Percentiles rank a stretch among this genome's conserved stretches.
Evolutionary conservation across 352 stramenopile genomes (phyloP).

Genomic region (Elongisporangium anandrum): DNA sequence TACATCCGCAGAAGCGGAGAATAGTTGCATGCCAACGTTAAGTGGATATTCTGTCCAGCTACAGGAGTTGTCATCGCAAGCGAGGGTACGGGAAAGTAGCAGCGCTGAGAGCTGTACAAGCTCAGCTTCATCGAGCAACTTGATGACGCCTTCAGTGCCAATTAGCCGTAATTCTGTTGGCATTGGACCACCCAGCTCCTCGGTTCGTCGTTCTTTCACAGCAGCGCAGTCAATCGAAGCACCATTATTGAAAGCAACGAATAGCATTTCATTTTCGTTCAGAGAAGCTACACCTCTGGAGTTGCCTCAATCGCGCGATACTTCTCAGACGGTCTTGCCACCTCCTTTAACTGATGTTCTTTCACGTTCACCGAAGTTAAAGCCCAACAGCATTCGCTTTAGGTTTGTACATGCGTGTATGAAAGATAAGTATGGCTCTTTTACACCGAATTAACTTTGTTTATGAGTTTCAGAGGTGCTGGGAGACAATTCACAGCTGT

Average conservation of each 20-base stretch:
- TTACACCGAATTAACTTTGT: background rate
- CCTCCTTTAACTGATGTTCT: constrained; percentile 33
- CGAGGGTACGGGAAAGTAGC: background rate
- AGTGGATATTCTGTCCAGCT: background rate
- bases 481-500: constrained; percentile 56
- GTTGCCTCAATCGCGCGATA: constrained; percentile 3
- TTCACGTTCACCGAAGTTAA: constrained; percentile 42
- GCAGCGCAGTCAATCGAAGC: constrained; percentile 11
- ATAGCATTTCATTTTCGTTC: constrained; percentile 19
- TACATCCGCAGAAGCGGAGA: background rate
- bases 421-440: too few species aligned
- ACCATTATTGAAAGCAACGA: constrained; percentile 15
- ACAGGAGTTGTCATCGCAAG: background rate
- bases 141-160: constrained; percentile 17
- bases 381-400: constrained; percentile 35
- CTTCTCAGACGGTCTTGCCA: constrained; percentile 25
- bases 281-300: constrained; percentile 6
- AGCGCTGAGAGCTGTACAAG: background rate
- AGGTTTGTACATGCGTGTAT: constrained; percentile 17
- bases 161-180: constrained; percentile 7
- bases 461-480: constrained; percentile 21
- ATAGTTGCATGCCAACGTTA: background rate
- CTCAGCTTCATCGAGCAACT: constrained; percentile 6
- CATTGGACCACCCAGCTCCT: constrained; percentile 14
- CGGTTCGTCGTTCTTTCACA: constrained; percentile 13